Evolutionary conservation across 2,329 filamentous ascomycete genomes (phyloP), one percentile per base, ranked within the genome.

Genomic region (Colletotrichum sp.): DNA sequence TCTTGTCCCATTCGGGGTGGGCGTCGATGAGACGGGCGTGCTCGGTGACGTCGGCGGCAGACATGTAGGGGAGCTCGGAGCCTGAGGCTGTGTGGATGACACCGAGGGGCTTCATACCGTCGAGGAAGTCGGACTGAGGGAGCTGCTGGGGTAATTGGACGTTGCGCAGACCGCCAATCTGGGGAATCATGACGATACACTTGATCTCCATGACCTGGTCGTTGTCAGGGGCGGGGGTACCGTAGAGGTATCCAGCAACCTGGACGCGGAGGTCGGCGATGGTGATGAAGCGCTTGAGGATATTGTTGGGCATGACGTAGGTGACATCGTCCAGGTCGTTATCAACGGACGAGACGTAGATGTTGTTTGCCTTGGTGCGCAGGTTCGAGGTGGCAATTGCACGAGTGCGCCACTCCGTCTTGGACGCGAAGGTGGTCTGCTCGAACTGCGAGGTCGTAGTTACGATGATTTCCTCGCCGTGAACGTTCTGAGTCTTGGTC

Each of bases 301-400:
- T 94, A 84, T 99, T 99, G 91, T 99, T 99, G 1, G 97, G 97
- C 95, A 99, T 98, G 81, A 99, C 95, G 82, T 99, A 99, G 1
- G 96, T 99, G 82, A 95, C 94, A 81, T 96, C 95, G 76, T 98
- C 96, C 78, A 97, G 92, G 70, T 96, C 95, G 79, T 96, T 95
- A 83, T 99, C 97, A 70, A 98, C 96, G 1, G 96, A 97, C 9
- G 97, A 98, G 80, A 99, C 98, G 85, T 99, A 99, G 82, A 99
- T 98, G 86, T 99, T 98, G 90, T 99, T 99, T 66, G 97, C 92
- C 79, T 97, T 91, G 64, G 96, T 98, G 62, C 96, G 94, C 78
- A 99, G 88, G 85, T 99, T 99, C 28, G 96, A 98, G 4, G 97
- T 98, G 10, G 97, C 98, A 82, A 99, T 98, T 36, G 97, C 97